These are phyloP conservation scores for Mortierella sp. DNA, from an alignment of 371 early-diverging fungal genomes.

Conservation along the genomic window DNA sequence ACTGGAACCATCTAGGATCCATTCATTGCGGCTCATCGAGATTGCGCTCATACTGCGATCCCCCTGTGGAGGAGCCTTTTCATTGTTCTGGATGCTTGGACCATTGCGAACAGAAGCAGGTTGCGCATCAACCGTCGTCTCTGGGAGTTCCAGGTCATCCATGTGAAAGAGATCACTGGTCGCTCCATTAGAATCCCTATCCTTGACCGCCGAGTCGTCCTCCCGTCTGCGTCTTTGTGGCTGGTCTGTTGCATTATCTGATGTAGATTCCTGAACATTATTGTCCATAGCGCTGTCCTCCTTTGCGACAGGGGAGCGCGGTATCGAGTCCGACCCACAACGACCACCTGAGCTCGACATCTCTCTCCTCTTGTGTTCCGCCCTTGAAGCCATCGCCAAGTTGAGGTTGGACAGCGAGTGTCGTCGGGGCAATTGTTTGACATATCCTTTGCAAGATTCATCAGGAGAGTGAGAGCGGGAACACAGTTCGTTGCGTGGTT, in stretches of 20 bases:
- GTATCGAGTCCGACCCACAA: constrained; percentile 5
- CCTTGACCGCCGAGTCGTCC: constrained; percentile 5
- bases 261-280: not conserved
- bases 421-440: constrained; percentile 40
- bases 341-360: not conserved
- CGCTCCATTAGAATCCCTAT: constrained; percentile 11
- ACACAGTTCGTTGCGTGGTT: constrained; percentile 28
- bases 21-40: constrained; percentile 38
- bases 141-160: constrained; percentile 54
- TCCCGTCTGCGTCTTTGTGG: constrained; percentile 9
- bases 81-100: constrained; percentile 16
- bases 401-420: constrained; percentile 52
- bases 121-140: constrained; percentile 15
- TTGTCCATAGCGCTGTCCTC: constrained; percentile 6
- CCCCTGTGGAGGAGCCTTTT: constrained; percentile 6
- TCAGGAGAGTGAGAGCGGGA: constrained; percentile 37
- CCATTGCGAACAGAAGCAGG: constrained; percentile 6
- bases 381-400: constrained; percentile 44
- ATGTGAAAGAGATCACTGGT: constrained; percentile 52
- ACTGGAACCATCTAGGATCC: constrained; percentile 43
- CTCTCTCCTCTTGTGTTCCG: constrained; percentile 38
- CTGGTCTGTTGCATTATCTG: constrained; percentile 10
- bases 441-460: constrained; percentile 19
- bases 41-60: constrained; percentile 5
- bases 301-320: constrained; percentile 1